These are phyloP conservation scores for Emergomyces pasteurianus DNA, from an alignment of 2,329 filamentous ascomycete genomes.

Conservation along the genomic window DNA sequence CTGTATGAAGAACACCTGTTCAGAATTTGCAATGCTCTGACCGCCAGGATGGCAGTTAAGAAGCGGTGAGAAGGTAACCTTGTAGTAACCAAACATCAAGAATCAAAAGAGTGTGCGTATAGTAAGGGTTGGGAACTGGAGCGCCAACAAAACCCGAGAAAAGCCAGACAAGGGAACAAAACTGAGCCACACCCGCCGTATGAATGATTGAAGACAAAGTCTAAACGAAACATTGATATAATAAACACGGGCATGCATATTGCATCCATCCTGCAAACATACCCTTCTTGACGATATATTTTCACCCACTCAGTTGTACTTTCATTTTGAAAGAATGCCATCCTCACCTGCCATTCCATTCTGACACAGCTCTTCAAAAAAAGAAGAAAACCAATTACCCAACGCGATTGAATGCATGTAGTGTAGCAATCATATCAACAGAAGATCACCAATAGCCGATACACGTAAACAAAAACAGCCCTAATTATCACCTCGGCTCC, in stretches of 20 bases:
- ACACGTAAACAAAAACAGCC: slow-evolving; percentile 16
- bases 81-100: too few species aligned
- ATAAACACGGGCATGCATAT: background rate
- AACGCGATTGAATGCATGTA: background rate
- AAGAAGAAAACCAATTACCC: background rate
- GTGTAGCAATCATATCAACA: background rate
- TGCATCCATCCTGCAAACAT: too few species aligned
- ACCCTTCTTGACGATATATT: too few species aligned
- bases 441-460: background rate
- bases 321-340: background rate
- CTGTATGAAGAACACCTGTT: too few species aligned
- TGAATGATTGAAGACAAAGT: background rate
- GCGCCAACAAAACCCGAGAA: too few species aligned
- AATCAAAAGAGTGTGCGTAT: too few species aligned
- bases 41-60: too few species aligned
- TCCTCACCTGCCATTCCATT: background rate
- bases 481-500: slow-evolving; percentile 18
- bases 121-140: too few species aligned
- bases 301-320: background rate
- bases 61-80: too few species aligned
- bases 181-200: background rate
- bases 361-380: background rate
- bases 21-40: too few species aligned
- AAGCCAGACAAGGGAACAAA: background rate
- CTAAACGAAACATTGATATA: background rate